Base-by-base conservation (phyloP, 306 rosid genomes). In the Rosa persica region DNA sequence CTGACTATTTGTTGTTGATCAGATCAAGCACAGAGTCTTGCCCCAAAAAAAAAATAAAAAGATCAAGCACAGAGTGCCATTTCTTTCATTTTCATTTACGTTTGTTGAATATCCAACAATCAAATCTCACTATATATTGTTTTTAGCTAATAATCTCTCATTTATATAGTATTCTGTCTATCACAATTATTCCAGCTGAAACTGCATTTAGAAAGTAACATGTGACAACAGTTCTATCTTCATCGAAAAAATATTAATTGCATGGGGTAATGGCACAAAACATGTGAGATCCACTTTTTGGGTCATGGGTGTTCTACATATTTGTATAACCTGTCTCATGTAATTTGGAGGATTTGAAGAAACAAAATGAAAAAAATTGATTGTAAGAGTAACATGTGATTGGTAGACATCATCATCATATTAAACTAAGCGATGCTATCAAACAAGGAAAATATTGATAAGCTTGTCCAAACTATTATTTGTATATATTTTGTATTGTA, bases 101-200 rank as follows among this genome's bases (percentile, higher is more conserved):
- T 40, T 43, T 17, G 62, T 55, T 55, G 38, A n/a, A 55, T 22
- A 73, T 34, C n/a, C 67, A 57, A 8, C 67, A 55, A 55, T 38
- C 52, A 57, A 55, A 40, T 74, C 52, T 55, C 23, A 74, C 23
- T 9, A 40, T 40, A 55, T 54, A 13, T 55, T 73, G 52, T 39
- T 55, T 73, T 39, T 55, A 39, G 77, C 77, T 44, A 73, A 54
- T 65, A 36, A 65, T 16, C 70, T 65, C n/a, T 30, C 8, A 30
- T 12, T 11, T 30, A 13, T 30, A 34, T 30, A 12, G 15, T 11
- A 11, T 60, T 22, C 34, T 23, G 15, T 22, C 3, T 3, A 60
- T 60, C 38, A 25, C 68, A 62, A 62, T 27, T 47, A 52, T 72
- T 72, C 65, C 76, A 72, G 15, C 42, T 62, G 13, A 36, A 66